Conservation (phyloP, 495 filamentous ascomycete genomes). For the Xylaria venustula region DNA sequence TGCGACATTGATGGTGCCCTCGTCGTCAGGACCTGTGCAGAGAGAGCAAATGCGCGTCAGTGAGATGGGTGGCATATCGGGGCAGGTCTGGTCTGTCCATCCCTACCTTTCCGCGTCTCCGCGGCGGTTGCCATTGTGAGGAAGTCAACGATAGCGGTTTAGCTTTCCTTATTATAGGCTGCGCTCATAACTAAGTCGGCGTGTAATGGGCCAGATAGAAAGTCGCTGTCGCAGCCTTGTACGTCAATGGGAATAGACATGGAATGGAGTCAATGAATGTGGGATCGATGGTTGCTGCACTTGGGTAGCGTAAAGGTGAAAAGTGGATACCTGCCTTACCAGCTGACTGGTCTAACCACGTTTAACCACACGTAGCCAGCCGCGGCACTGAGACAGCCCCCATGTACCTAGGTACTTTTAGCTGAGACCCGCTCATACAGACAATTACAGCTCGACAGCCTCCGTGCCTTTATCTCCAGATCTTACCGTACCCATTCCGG, state of each 20-base stretch:
- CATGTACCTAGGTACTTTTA: no score
- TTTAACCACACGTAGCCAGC: no score
- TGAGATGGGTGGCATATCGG: neutral
- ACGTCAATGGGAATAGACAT: neutral
- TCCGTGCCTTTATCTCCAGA: no score
- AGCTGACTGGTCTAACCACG: no score
- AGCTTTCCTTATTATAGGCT: neutral
- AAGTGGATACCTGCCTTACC: neutral
- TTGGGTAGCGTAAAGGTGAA: neutral
- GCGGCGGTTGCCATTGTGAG: slow-evolving; percentile 10
- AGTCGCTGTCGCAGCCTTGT: neutral
- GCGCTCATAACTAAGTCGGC: neutral
- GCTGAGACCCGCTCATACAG: no score
- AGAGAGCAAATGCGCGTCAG: slow-evolving; percentile 4
- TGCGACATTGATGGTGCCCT: slow-evolving; percentile 56
- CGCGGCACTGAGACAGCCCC: no score
- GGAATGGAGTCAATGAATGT: neutral
- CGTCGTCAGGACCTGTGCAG: slow-evolving; percentile 40
- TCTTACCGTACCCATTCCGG: no score
- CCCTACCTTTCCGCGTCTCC: slow-evolving; percentile 17
- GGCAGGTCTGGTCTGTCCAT: neutral
- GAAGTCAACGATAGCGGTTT: neutral
- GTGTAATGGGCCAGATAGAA: neutral
- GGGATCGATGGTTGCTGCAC: no score
- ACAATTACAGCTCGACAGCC: no score